Base-by-base conservation (phyloP, 306 rosid species). In the Nissolia schottii region DNA sequence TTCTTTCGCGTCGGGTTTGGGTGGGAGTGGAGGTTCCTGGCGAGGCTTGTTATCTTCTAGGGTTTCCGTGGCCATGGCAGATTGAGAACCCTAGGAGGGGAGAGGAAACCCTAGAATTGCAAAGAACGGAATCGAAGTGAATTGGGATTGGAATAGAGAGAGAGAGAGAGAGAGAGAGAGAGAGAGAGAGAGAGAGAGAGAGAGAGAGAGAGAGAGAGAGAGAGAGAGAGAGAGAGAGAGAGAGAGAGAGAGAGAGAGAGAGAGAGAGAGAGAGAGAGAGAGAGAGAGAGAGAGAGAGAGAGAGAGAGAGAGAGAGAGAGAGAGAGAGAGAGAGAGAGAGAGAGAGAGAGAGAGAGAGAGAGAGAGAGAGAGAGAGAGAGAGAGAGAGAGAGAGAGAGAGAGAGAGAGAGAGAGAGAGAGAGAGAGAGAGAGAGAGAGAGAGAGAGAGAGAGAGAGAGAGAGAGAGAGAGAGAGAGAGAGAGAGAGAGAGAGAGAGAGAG, bases 41-140 rank as follows among this genome's bases (percentile, higher is more conserved):
- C 4, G 84, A 62, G 87, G 74, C 20, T 80, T 81, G 81, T 45
- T 79, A 56, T 86, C 96, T 32, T 87, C 92, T 85, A 82, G 85
- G 87, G 85, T 80, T 75, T 80, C 96, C 41, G 92, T 70, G 29
- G 96, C 94, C 97, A 94, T 94, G 76, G 10, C 31, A 12, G 13
- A 43, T 69, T 64, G 27, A 12, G 16, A 70, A 86, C 89, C 83
- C 86, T 70, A 83, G 66, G 19, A 2, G 63, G 31, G 27, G 16
- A 59, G 75, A 82, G 84, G 85, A 15, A 79, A 79, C 83, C 83
- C 79, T 79, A 74, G 53, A 75, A 53, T 73, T 46, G 50, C 16
- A 8, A 25, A 50, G 7, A 71, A 71, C 20, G 15, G 45, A 58
- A 68, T 68, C 62, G 74, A 31, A 38, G 16, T 24, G 66, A 40